Evolutionary conservation across 176 grass and related monocot species (phyloP).

Genomic region (Alopecurus myosuroides): DNA sequence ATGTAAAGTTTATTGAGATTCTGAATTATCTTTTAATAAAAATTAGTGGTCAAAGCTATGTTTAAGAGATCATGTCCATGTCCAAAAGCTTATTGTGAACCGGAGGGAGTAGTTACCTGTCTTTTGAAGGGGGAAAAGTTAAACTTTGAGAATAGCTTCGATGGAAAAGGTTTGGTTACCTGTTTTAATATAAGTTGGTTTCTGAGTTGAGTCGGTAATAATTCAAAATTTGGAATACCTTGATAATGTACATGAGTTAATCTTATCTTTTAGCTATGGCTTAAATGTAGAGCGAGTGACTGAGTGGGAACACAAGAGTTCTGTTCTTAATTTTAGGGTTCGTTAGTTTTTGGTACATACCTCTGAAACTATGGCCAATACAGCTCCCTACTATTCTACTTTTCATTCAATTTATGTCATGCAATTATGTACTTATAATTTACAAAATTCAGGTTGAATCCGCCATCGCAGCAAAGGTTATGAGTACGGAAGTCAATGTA

Average conservation of each 20-base stretch:
- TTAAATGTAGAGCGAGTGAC: not conserved
- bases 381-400: not conserved
- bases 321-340: not conserved
- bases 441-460: conserved; percentile 66
- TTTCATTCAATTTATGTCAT: not conserved
- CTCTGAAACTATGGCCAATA: not conserved
- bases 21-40: not conserved
- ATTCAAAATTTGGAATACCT: conserved; percentile 7
- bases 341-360: not conserved
- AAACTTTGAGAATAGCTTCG: not conserved
- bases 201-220: not conserved
- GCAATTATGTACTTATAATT: conserved; percentile 15
- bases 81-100: not conserved
- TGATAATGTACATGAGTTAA: not conserved
- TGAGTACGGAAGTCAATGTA: conserved; percentile 41
- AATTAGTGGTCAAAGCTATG: not conserved
- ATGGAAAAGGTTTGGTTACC: not conserved
- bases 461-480: conserved; percentile 51
- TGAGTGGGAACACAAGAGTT: not conserved
- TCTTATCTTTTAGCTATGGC: not conserved
- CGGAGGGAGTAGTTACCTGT: not conserved
- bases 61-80: not conserved
- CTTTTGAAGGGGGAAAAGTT: not conserved
- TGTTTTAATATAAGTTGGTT: not conserved
- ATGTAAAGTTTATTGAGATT: not conserved